A percentile compares a stretch with the other conserved stretches of the same genome.
These are phyloP conservation scores for Fusarium pseudoanthophilum DNA, from an alignment of 2,329 filamentous ascomycete genomes.

Conservation along the genomic window DNA sequence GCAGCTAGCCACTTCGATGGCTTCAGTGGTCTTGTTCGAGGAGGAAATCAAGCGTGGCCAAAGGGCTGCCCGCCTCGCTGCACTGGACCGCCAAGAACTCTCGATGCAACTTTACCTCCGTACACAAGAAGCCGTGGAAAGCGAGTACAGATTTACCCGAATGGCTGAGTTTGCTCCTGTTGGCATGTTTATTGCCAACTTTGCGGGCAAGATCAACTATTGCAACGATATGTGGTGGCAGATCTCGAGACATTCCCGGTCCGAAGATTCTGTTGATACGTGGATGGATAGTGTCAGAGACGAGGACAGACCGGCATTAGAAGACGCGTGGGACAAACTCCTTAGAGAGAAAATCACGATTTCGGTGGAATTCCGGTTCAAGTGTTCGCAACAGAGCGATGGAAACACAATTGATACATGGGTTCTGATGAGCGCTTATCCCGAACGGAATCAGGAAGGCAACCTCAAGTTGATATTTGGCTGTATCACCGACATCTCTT, in stretches of 20 bases:
- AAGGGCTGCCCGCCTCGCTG: slow-evolving; percentile 77
- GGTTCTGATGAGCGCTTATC: slow-evolving; percentile 81
- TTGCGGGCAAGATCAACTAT: slow-evolving; percentile 76
- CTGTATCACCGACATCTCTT: slow-evolving; percentile 85
- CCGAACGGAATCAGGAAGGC: slow-evolving; percentile 73
- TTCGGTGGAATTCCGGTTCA: slow-evolving; percentile 80
- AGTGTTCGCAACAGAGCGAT: slow-evolving; percentile 70
- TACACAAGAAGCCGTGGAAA: slow-evolving; percentile 70
- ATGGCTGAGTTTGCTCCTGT: slow-evolving; percentile 89
- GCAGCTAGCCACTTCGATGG: slow-evolving; percentile 82
- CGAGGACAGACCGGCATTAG: slow-evolving; percentile 70
- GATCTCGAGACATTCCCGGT: slow-evolving; percentile 73
- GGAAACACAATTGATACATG: slow-evolving; percentile 74
- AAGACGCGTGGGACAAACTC: slow-evolving; percentile 70
- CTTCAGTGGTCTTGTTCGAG: slow-evolving; percentile 84
- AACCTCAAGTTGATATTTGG: slow-evolving; percentile 80
- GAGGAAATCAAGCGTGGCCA: slow-evolving; percentile 83
- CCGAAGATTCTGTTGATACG: slow-evolving; percentile 66
- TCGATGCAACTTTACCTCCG: slow-evolving; percentile 77
- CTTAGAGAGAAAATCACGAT: slow-evolving; percentile 70
- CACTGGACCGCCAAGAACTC: slow-evolving; percentile 79
- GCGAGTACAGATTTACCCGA: slow-evolving; percentile 81
- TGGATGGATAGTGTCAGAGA: slow-evolving; percentile 80
- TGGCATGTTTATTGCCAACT: slow-evolving; percentile 86
- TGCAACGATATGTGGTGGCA: slow-evolving; percentile 84